Base-by-base conservation (phyloP, 441 rosid genomes). In the Populus hybrid region DNA sequence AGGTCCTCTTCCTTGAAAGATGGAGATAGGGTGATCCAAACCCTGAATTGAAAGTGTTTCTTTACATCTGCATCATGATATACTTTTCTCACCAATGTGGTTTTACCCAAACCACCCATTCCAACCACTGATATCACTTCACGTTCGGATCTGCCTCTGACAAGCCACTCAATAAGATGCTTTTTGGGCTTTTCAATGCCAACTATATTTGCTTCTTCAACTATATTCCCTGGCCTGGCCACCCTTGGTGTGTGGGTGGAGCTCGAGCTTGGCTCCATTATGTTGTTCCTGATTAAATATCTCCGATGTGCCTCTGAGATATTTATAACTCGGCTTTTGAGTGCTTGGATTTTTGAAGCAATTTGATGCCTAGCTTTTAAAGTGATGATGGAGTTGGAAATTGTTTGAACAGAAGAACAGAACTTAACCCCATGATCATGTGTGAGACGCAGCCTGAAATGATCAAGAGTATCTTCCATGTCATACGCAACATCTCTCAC, bases 381-480 rank as follows among this genome's bases (percentile, higher is more conserved):
- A 40, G 46, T 40, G 46, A 40, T 10, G 46, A 40, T 20, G 21
- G 76, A 83, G 80, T 82, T 72, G 10, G 73, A 70, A 16, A 79
- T 12, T 67, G 70, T 83, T 59, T 28, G 79, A 66, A 20, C 72
- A 75, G 30, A 40, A 38, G 61, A 18, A 30, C 54, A 72, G 32
- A 3, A 83, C 78, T 40, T 40, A 57, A 18, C 64, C 12, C 70
- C 78, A 16, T 76, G 77, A 71, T 81, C 81, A 78, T 12, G 24
- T 20, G 69, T 66, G 2, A 70, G 74, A 14, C 78, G 79, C 8
- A 86, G 83, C 79, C 32, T 79, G 84, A 82, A 88, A 63, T 83
- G 87, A 61, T 87, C 93, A 26, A 90, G 81, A 73, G 76, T 80
- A 46, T 87, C 92, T 77, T 88, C 90, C 2, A 75, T 71, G 61